Percentiles rank a stretch among this genome's conserved stretches.
Evolutionary conservation across 2,329 filamentous ascomycete species (phyloP).

Genomic region (Arthrocladium fulminans): DNA sequence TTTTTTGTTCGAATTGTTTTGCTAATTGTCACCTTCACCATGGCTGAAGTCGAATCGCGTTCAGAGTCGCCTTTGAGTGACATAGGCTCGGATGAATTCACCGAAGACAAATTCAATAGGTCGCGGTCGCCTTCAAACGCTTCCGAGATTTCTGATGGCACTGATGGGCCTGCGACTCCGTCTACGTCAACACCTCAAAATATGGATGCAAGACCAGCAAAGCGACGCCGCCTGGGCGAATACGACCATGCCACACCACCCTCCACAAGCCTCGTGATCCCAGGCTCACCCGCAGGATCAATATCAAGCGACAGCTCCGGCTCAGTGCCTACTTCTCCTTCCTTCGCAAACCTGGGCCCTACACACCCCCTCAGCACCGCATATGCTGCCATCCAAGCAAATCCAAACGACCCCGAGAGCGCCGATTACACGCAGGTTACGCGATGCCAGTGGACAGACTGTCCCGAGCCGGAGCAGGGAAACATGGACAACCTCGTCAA

Average conservation of each 20-base stretch:
- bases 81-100: conserved; percentile 54
- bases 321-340: conserved; percentile 65
- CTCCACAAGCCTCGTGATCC: conserved; percentile 27
- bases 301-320: conserved; percentile 87
- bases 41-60: conserved; percentile 34
- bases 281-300: conserved; percentile 50
- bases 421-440: conserved; percentile 52
- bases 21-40: conserved; percentile 22
- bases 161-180: conserved; percentile 20
- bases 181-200: conserved; percentile 19
- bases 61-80: conserved; percentile 57
- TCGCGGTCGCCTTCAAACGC: conserved; percentile 34
- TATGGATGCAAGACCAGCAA: conserved; percentile 38
- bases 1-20: not conserved
- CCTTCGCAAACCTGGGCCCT: conserved; percentile 49
- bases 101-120: conserved; percentile 48
- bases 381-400: conserved; percentile 27
- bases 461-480: conserved; percentile 58
- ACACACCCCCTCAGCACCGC: conserved; percentile 27
- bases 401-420: conserved; percentile 22
- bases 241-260: conserved; percentile 45
- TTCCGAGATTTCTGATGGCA: conserved; percentile 27
- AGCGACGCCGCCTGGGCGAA: conserved; percentile 39
- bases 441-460: conserved; percentile 69
- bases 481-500: conserved; percentile 77